These are phyloP conservation scores for Candida khao-thaluensis DNA, from an alignment of 805 yeast genomes.

Conservation along the genomic window DNA sequence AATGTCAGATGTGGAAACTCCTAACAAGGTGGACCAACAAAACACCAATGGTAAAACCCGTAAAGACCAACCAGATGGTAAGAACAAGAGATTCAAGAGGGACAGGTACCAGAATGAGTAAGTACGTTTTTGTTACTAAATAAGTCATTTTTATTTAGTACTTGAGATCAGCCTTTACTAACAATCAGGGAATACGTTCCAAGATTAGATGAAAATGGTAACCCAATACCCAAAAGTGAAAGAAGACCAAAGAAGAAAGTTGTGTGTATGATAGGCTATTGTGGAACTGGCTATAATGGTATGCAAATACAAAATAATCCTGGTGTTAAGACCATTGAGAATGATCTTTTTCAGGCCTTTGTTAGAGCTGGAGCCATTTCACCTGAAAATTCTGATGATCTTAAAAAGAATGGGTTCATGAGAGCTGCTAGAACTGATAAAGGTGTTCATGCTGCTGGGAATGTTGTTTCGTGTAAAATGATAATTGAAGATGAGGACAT, in stretches of 20 bases:
- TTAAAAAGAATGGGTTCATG: constrained; percentile 84
- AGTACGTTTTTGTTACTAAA: constrained; percentile 44
- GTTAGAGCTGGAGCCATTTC: constrained; percentile 86
- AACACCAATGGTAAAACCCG: constrained; percentile 14
- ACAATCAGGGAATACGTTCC: constrained; percentile 35
- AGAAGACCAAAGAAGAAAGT: constrained; percentile 86
- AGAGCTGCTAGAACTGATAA: constrained; percentile 89
- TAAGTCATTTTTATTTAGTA: neutral
- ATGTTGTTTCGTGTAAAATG: constrained; percentile 79
- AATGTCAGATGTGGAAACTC: constrained; percentile 9
- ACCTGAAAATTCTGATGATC: constrained; percentile 80
- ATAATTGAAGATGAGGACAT: constrained; percentile 80
- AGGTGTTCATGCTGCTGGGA: constrained; percentile 98
- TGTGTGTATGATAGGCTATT: constrained; percentile 87
- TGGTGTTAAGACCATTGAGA: constrained; percentile 85
- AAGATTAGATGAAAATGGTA: constrained; percentile 60
- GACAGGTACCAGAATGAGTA: constrained; percentile 45
- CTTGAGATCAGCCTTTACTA: constrained; percentile 1
- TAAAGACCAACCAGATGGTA: constrained; percentile 1
- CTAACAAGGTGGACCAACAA: constrained; percentile 3
- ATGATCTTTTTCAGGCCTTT: constrained; percentile 80
- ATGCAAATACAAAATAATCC: constrained; percentile 84
- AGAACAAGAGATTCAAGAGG: constrained; percentile 16
- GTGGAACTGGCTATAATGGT: constrained; percentile 96
- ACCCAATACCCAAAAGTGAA: constrained; percentile 54